Percentiles rank a stretch among this genome's conserved stretches.
Evolutionary conservation across 805 yeast genomes (phyloP).

Genomic region (Starmerella powellii): DNA sequence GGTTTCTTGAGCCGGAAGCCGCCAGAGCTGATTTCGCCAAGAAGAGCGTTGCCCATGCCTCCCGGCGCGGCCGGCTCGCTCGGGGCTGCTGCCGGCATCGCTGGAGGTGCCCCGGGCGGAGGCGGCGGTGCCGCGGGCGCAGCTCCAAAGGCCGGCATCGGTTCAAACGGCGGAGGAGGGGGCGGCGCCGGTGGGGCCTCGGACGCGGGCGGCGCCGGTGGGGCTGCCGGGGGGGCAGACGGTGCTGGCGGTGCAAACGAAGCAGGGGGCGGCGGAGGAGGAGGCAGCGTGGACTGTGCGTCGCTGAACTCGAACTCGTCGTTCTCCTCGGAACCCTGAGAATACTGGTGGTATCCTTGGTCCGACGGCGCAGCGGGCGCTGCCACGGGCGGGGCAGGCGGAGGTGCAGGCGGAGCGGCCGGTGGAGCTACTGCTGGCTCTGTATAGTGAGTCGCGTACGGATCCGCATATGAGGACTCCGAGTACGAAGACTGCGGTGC

Average conservation of each 20-base stretch:
- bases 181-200: conserved; percentile 27
- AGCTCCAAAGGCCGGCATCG: conserved; percentile 30
- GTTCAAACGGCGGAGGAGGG: conserved; percentile 32
- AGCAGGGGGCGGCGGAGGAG: conserved; percentile 28
- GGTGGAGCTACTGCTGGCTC: conserved; percentile 27
- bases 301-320: conserved; percentile 14
- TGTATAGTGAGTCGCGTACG: no score
- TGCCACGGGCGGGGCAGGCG: conserved; percentile 25
- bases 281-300: conserved; percentile 18
- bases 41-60: conserved; percentile 19
- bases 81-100: no score
- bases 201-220: conserved; percentile 27
- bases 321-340: not conserved
- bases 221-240: conserved; percentile 19
- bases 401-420: conserved; percentile 25
- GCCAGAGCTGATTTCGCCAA: conserved; percentile 28
- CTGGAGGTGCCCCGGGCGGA: no score
- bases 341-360: no score
- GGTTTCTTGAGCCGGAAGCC: conserved; percentile 26
- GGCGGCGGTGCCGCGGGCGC: conserved; percentile 40
- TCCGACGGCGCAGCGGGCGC: conserved; percentile 23
- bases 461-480: not conserved
- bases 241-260: conserved; percentile 27
- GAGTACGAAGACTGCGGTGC: not conserved
- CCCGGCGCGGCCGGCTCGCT: conserved; percentile 26